A percentile compares a stretch with the other conserved stretches of the same genome.
These are phyloP conservation scores for Suillus subluteus DNA, from an alignment of 768 basidiomycete species.

Conservation along the genomic window DNA sequence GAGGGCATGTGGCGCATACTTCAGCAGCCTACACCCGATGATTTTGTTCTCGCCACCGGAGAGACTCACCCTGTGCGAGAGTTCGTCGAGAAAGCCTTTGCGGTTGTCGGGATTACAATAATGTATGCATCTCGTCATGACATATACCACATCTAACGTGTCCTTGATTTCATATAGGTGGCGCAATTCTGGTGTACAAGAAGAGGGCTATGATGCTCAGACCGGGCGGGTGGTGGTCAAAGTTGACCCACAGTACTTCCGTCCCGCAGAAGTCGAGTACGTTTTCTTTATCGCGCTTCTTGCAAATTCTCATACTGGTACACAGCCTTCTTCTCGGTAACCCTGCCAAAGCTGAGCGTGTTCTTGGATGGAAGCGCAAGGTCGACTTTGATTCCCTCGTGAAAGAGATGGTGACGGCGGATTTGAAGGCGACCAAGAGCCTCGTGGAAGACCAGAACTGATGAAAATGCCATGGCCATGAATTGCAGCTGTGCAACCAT, in stretches of 20 bases:
- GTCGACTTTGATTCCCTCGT: conserved; percentile 85
- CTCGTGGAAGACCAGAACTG: conserved; percentile 87
- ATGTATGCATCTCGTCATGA: conserved; percentile 43
- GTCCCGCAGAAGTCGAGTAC: conserved; percentile 93
- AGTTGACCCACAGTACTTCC: conserved; percentile 90
- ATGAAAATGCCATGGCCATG: background rate
- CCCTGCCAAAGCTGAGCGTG: conserved; percentile 86
- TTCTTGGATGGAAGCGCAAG: conserved; percentile 90
- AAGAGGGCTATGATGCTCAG: conserved; percentile 74
- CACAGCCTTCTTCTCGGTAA: conserved; percentile 80
- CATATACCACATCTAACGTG: background rate
- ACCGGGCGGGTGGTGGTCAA: conserved; percentile 77
- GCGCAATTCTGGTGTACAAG: conserved; percentile 75
- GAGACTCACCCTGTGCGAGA: conserved; percentile 96
- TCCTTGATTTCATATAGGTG: conserved; percentile 50
- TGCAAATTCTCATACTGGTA: background rate
- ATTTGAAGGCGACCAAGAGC: conserved; percentile 72
- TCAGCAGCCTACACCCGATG: conserved; percentile 80
- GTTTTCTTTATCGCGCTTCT: conserved; percentile 35
- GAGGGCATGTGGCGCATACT: conserved; percentile 99
- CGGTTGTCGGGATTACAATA: conserved; percentile 65
- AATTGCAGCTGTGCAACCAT: background rate
- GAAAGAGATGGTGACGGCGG: conserved; percentile 88
- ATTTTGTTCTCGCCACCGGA: conserved; percentile 94
- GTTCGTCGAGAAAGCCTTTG: conserved; percentile 89